Evolutionary conservation across 495 filamentous ascomycete genomes (phyloP).

Genomic region (Opeltia flavorubescens): DNA sequence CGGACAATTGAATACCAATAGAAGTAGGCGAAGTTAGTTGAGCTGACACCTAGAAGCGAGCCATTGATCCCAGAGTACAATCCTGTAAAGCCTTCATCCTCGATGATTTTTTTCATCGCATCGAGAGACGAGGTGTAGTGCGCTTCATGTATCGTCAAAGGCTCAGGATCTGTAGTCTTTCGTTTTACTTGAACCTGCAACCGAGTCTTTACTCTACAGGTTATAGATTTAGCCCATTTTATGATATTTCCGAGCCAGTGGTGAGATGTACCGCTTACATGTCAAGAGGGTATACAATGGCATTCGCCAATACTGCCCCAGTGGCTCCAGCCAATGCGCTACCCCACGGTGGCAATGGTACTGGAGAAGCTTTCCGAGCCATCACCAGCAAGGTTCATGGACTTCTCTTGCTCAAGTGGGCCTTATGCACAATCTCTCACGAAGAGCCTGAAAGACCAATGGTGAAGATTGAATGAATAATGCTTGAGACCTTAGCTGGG

Average conservation of each 20-base stretch:
- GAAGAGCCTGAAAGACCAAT: background rate
- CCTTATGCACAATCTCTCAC: background rate
- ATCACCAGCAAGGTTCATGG: constrained; percentile 27
- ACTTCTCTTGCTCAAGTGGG: background rate
- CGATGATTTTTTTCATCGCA: constrained; percentile 73
- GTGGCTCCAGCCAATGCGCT: constrained; percentile 84
- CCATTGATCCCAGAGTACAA: constrained; percentile 84
- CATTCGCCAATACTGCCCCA: constrained; percentile 88
- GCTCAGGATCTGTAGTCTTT: constrained; percentile 22
- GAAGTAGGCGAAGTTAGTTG: constrained; percentile 98
- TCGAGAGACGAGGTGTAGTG: constrained; percentile 82
- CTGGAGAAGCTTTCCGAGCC: constrained; percentile 69
- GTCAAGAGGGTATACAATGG: constrained; percentile 90
- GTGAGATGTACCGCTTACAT: constrained; percentile 47
- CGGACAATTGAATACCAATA: constrained; percentile 96
- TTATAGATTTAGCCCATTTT: constrained; percentile 1
- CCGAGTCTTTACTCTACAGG: constrained; percentile 80
- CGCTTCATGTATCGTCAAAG: constrained; percentile 27
- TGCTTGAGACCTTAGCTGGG: no score
- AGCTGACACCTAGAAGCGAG: constrained; percentile 78
- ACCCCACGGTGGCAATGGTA: constrained; percentile 78
- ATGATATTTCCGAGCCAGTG: background rate
- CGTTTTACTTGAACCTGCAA: constrained; percentile 89
- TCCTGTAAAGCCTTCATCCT: constrained; percentile 65
- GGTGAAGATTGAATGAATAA: background rate